Evolutionary conservation across 192 early-diverging fungal genomes (phyloP).

Genomic region (Coemansia sp.): DNA sequence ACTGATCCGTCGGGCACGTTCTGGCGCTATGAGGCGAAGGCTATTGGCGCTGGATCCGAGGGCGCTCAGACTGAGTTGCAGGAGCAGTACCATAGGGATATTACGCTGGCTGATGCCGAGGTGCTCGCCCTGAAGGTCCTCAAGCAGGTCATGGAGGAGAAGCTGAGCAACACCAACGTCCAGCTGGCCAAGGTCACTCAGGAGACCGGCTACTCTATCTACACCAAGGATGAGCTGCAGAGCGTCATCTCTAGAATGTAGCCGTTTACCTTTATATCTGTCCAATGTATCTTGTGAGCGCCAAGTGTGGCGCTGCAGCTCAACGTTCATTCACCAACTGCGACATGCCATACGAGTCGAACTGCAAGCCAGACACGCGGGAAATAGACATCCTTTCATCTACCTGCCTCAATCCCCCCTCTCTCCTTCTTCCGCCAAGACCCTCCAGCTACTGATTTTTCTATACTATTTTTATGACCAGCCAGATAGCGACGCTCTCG

Average conservation of each 20-base stretch:
- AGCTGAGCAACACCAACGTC: constrained; percentile 93
- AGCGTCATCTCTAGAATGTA: constrained; percentile 73
- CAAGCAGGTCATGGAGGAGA: constrained; percentile 99
- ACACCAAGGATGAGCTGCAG: constrained; percentile 80
- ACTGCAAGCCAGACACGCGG: background rate
- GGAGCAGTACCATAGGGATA: constrained; percentile 87
- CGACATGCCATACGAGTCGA: background rate
- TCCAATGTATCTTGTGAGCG: background rate
- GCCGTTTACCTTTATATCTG: background rate
- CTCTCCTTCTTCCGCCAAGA: background rate
- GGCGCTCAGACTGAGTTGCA: constrained; percentile 98
- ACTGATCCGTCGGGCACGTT: constrained; percentile 98
- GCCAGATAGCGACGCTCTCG: constrained; percentile 9
- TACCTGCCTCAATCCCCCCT: background rate
- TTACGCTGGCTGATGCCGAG: constrained; percentile 87
- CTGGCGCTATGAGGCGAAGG: constrained; percentile 94
- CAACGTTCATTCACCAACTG: background rate
- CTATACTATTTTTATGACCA: constrained; percentile 12
- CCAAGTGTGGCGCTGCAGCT: constrained; percentile 3
- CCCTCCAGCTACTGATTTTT: background rate
- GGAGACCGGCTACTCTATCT: constrained; percentile 76
- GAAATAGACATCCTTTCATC: background rate
- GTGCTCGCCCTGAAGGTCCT: constrained; percentile 90
- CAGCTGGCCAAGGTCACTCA: constrained; percentile 87
- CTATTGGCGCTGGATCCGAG: constrained; percentile 98